Evolutionary conservation across 2,329 filamentous ascomycete genomes (phyloP).

Genomic region (Metarhizium anisopliae): DNA sequence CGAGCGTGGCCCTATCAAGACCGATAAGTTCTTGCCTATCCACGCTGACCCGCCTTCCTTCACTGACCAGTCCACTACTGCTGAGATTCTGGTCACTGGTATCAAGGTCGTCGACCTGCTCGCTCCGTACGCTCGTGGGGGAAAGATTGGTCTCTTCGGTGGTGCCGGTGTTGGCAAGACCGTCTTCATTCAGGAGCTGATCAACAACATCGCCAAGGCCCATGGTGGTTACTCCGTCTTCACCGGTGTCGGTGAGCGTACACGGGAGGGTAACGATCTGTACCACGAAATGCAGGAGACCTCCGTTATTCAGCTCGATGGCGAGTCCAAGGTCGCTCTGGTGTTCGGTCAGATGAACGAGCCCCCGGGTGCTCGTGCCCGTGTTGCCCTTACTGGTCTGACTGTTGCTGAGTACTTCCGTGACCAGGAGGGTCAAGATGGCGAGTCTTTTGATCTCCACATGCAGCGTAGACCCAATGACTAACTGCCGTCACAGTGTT

Average conservation of each 20-base stretch:
- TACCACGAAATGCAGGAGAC: conserved; percentile 99
- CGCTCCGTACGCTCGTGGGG: conserved; percentile 98
- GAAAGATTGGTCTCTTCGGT: conserved; percentile 99
- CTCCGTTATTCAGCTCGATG: conserved; percentile 97
- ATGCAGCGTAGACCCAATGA: too few relatives aligned
- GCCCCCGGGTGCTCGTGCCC: conserved; percentile 97
- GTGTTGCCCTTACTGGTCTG: conserved; percentile 92
- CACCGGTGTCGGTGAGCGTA: conserved; percentile 99
- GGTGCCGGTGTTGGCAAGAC: conserved; percentile 99
- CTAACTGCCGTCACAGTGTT: conserved; percentile 46
- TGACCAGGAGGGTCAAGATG: conserved; percentile 69
- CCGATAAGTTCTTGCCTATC: conserved; percentile 77
- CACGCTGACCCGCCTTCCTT: conserved; percentile 91
- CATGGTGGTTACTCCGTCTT: conserved; percentile 99
- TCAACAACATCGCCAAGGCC: conserved; percentile 99
- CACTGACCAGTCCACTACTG: conserved; percentile 89
- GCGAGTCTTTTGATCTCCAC: too few relatives aligned
- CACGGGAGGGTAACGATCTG: conserved; percentile 99
- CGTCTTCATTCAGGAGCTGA: conserved; percentile 99
- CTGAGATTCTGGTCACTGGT: conserved; percentile 95
- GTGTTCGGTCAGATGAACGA: conserved; percentile 99
- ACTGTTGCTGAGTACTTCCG: conserved; percentile 80
- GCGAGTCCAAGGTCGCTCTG: conserved; percentile 97
- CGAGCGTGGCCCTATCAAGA: conserved; percentile 97
- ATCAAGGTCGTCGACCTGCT: conserved; percentile 99